Conservation (phyloP, 345 rosid species). For the Brassica carinata region DNA sequence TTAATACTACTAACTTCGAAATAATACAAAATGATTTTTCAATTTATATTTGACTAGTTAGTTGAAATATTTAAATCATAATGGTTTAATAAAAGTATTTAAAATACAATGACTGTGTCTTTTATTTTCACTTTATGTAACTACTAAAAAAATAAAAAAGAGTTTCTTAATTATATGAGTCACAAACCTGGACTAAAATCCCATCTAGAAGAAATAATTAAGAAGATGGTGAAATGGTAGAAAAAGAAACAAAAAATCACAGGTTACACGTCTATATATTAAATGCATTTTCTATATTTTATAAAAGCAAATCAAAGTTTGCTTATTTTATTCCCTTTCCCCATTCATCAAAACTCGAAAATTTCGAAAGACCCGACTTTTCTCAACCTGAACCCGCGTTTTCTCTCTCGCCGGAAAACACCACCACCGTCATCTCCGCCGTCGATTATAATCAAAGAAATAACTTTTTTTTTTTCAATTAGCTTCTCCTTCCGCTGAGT, state of each 20-base stretch:
- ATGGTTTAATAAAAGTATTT: too few relatives aligned
- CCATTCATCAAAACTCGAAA: background rate
- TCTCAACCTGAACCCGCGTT: constrained; percentile 67
- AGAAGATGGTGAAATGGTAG: background rate
- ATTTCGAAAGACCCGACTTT: constrained; percentile 48
- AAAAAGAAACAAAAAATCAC: background rate
- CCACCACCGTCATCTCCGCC: constrained; percentile 8
- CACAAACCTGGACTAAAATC: background rate
- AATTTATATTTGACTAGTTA: background rate
- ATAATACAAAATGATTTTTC: too few relatives aligned
- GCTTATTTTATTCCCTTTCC: background rate
- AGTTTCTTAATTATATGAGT: background rate
- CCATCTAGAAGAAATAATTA: background rate
- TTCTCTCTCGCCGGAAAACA: constrained; percentile 34
- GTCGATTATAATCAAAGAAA: background rate
- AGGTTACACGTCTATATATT: constrained; percentile 15
- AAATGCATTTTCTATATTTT: constrained; percentile 23
- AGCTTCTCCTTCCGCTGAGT: constrained; percentile 7
- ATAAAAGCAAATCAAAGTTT: background rate
- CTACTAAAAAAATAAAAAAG: background rate
- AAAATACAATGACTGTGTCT: background rate
- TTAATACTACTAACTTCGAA: background rate
- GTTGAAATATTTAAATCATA: background rate
- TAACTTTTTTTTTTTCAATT: background rate
- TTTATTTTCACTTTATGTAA: too few relatives aligned